Percentiles rank a stretch among this genome's conserved stretches.
These are phyloP conservation scores for Domatiomyces globalis DNA, from an alignment of 2,329 filamentous ascomycete species.

Conservation along the genomic window DNA sequence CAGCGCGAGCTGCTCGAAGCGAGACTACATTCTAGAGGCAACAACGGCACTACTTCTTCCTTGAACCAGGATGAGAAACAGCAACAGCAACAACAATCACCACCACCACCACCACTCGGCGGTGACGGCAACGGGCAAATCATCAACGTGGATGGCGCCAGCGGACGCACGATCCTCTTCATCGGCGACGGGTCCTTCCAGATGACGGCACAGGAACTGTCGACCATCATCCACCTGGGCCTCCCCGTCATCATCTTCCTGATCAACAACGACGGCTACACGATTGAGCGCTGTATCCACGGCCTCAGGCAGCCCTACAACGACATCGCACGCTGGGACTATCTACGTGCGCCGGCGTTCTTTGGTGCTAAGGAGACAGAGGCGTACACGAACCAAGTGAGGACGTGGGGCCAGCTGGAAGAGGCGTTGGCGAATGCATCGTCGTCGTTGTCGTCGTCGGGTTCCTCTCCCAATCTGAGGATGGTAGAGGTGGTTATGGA, in stretches of 20 bases:
- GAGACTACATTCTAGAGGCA: not conserved
- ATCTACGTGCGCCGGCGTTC: conserved; percentile 36
- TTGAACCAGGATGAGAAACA: conserved; percentile 6
- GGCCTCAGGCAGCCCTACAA: conserved; percentile 69
- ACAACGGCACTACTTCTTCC: not conserved
- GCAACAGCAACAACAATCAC: conserved; percentile 46
- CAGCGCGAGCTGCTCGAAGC: conserved; percentile 30
- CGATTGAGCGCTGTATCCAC: conserved; percentile 79
- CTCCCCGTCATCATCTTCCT: conserved; percentile 52
- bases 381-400: conserved; percentile 28
- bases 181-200: conserved; percentile 52
- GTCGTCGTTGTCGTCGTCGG: conserved; percentile 23
- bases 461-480: conserved; percentile 17
- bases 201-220: conserved; percentile 51
- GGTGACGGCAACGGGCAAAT: conserved; percentile 21
- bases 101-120: conserved; percentile 29
- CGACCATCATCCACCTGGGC: conserved; percentile 44
- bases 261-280: conserved; percentile 78
- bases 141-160: conserved; percentile 14
- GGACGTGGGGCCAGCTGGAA: conserved; percentile 35
- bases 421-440: conserved; percentile 24
- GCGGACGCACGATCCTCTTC: conserved; percentile 40
- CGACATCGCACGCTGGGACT: conserved; percentile 62
- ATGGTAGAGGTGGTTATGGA: conserved; percentile 31
- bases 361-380: conserved; percentile 45